Percentiles rank a stretch among this genome's conserved stretches.
Evolutionary conservation across 2,329 filamentous ascomycete genomes (phyloP).

Genomic region (Venturia carpophila): DNA sequence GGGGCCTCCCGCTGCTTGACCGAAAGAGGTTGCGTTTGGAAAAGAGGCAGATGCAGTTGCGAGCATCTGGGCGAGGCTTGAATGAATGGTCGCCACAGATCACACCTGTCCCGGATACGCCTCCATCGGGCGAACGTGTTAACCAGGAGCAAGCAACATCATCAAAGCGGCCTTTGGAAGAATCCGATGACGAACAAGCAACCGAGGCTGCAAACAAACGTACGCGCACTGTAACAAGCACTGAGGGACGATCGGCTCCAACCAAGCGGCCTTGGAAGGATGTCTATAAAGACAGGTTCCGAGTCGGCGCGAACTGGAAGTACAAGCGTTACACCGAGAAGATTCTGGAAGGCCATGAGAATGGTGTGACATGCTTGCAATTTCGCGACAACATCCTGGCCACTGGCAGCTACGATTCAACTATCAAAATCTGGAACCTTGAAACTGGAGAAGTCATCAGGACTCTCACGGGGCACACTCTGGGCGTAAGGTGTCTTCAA

Average conservation of each 20-base stretch:
- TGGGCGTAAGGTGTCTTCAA: conserved; percentile 79
- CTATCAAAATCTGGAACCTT: conserved; percentile 93
- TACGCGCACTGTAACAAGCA: neutral
- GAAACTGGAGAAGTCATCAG: conserved; percentile 78
- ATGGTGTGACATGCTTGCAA: conserved; percentile 72
- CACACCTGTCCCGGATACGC: conserved; percentile 39
- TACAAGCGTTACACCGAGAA: conserved; percentile 81
- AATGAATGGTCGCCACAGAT: conserved; percentile 47
- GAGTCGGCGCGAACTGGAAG: conserved; percentile 96
- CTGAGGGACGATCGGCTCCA: neutral
- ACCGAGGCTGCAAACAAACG: conserved; percentile 34
- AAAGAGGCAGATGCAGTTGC: conserved; percentile 49
- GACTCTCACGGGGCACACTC: conserved; percentile 75
- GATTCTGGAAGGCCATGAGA: conserved; percentile 77
- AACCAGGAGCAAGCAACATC: neutral
- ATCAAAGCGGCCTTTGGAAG: conserved; percentile 7
- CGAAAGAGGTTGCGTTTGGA: conserved; percentile 79
- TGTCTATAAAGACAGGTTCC: conserved; percentile 90
- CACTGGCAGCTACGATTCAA: conserved; percentile 90
- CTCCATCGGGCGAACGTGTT: neutral
- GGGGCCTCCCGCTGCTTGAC: conserved; percentile 85
- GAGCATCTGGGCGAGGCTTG: conserved; percentile 51
- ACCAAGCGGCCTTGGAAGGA: conserved; percentile 78
- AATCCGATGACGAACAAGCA: conserved; percentile 24
- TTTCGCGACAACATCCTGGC: conserved; percentile 87